A percentile compares a stretch with the other conserved stretches of the same genome.
These are phyloP conservation scores for Rubia peregrina DNA, from an alignment of 305 asterid genomes.

Conservation along the genomic window DNA sequence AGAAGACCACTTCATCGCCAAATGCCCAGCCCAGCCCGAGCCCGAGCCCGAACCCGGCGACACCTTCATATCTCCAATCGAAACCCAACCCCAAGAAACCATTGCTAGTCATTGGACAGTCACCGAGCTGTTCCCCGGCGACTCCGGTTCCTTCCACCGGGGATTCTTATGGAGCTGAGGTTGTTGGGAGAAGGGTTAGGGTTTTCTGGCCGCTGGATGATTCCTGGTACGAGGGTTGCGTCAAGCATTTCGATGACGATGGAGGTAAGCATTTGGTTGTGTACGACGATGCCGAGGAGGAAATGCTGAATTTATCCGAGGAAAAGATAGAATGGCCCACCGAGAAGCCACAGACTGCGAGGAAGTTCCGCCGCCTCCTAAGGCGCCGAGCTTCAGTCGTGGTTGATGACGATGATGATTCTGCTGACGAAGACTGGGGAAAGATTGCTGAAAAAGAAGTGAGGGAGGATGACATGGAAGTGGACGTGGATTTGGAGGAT, in stretches of 20 bases:
- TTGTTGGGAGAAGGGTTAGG: constrained; percentile 49
- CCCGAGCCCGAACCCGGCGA: constrained; percentile 33
- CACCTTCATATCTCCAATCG: constrained; percentile 43
- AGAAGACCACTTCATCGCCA: constrained; percentile 32
- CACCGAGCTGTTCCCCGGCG: constrained; percentile 25
- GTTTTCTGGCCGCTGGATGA: constrained; percentile 86
- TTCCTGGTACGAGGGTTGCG: constrained; percentile 74
- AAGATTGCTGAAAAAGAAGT: constrained; percentile 32
- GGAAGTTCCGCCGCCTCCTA: constrained; percentile 45
- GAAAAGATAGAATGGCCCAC: constrained; percentile 65
- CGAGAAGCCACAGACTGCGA: constrained; percentile 35
- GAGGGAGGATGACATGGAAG: constrained; percentile 46
- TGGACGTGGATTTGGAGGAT: constrained; percentile 46
- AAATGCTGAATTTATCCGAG: constrained; percentile 39
- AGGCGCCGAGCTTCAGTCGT: constrained; percentile 33
- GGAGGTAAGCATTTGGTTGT: constrained; percentile 77
- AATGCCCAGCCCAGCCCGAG: constrained; percentile 10
- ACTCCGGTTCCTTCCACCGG: constrained; percentile 21
- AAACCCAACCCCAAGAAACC: constrained; percentile 38
- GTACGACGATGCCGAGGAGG: constrained; percentile 89
- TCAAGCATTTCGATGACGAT: constrained; percentile 49
- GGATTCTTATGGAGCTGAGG: constrained; percentile 47
- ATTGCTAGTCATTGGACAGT: constrained; percentile 41
- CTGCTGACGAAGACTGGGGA: constrained; percentile 71
- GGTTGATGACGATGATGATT: constrained; percentile 36